phyloP scores from a whole-genome alignment of 352 stramenopile genomes.

The Elongisporangium anandrum region DNA sequence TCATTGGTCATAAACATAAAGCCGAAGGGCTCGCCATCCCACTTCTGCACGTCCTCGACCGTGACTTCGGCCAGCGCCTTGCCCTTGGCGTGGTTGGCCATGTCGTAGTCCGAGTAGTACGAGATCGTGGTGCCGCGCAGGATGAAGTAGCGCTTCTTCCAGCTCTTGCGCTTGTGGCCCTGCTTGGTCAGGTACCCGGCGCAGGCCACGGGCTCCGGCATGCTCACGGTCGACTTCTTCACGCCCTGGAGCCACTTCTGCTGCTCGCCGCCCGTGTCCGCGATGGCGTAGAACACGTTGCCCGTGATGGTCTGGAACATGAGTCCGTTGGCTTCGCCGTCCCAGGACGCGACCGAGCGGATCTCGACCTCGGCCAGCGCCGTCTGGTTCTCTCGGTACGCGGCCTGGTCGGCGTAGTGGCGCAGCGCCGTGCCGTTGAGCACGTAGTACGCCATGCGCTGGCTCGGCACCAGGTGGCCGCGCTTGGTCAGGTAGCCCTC shows the following conservation, averaged over 20 bases:
- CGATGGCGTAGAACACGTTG: conserved; percentile 82
- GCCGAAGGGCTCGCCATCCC: conserved; percentile 81
- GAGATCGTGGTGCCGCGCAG: conserved; percentile 66
- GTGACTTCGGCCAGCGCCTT: conserved; percentile 77
- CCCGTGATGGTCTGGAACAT: conserved; percentile 86
- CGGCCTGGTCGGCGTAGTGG: conserved; percentile 78
- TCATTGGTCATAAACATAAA: conserved; percentile 91
- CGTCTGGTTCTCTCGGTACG: conserved; percentile 83
- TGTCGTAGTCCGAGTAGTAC: conserved; percentile 87
- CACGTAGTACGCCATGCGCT: conserved; percentile 85
- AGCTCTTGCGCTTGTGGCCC: conserved; percentile 88
- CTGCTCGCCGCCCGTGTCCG: conserved; percentile 68
- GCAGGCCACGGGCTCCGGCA: conserved; percentile 74
- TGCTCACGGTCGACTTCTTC: conserved; percentile 58
- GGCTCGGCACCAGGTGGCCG: conserved; percentile 82
- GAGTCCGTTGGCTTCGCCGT: conserved; percentile 74
- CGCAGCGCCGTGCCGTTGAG: conserved; percentile 76
- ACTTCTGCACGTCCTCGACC: conserved; percentile 82
- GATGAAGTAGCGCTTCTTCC: conserved; percentile 90
- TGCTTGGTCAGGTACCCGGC: conserved; percentile 87
- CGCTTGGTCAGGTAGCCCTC: conserved; percentile 86
- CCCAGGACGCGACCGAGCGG: conserved; percentile 66
- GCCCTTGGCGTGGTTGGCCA: conserved; percentile 73
- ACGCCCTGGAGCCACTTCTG: conserved; percentile 82
- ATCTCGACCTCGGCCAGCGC: conserved; percentile 85